Evolutionary conservation across 208 protist species (phyloP), one percentile per base, ranked within the genome.

Genomic region (Leishmania aethiopica): DNA sequence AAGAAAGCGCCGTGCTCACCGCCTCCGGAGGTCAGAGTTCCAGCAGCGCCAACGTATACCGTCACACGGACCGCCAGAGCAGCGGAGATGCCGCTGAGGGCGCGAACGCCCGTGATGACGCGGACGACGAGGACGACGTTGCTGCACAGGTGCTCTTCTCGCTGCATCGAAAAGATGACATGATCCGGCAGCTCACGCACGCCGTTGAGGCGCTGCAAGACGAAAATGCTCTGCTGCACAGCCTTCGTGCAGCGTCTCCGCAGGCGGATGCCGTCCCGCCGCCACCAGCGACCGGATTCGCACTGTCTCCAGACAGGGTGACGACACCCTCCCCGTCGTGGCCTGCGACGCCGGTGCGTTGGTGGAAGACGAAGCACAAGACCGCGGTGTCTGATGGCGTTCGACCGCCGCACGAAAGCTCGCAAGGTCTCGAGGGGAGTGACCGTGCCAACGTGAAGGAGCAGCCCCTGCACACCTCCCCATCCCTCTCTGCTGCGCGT

Each of bases 101-200:
- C 37, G 45, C 35, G 51, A 72, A 40, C 32, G 75, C 40, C n/a
- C 53, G 37, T 11, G 37, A 32, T 45, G 75, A 80, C 4, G 80
- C 64, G 15, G 42, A 57, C 2, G 62, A 49, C 6, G 84, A 84
- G 51, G 79, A 74, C 17, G 85, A 86, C 28, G 76, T 89, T 32
- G 83, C 82, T 4, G 71, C 76, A 47, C 82, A 76, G 28, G 79
- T 84, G 25, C 82, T 90, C 19, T 45, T 75, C 22, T 90, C 85
- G 2, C 57, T 90, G 42, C 83, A 81, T 42, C 62, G 76, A 42
- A 90, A 87, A 42, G 86, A 90, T 66, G 57, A 42, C 19, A 5
- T 79, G 15, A 89, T 89, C 47, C 13, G 78, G 15, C 64, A 77
- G 4, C 83, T 89, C 55, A 83, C 76, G 22, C 72, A 35, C 13